A percentile compares a stretch with the other conserved stretches of the same genome.
Evolutionary conservation across 1,284 basidiomycete species (phyloP).

Genomic region (Testicularia cyperi): DNA sequence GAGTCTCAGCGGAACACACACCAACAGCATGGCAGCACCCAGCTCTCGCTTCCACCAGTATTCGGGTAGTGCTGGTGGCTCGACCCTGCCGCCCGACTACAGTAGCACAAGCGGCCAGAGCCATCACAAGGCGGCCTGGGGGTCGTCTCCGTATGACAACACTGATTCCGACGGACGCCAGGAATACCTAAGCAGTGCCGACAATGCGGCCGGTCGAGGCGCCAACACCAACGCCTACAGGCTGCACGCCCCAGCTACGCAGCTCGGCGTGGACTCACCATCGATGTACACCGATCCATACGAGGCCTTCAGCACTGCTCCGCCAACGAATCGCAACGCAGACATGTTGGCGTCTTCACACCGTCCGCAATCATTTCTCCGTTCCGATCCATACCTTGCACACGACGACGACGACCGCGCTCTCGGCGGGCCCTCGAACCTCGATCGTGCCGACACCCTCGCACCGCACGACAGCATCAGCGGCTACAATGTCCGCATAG

Average conservation of each 20-base stretch:
- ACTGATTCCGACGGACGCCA: slow-evolving; percentile 10
- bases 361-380: slow-evolving; percentile 1
- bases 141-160: slow-evolving; percentile 20
- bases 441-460: slow-evolving; percentile 33
- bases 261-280: slow-evolving; percentile 22
- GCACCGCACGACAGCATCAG: slow-evolving; percentile 44
- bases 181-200: neutral
- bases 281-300: slow-evolving; percentile 49
- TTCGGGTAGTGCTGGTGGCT: neutral
- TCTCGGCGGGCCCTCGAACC: slow-evolving; percentile 7
- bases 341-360: too few species aligned
- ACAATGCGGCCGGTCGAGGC: slow-evolving; percentile 22
- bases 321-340: slow-evolving; percentile 7
- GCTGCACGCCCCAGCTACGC: slow-evolving; percentile 12
- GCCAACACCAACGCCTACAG: slow-evolving; percentile 29
- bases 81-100: slow-evolving; percentile 19
- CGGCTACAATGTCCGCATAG: slow-evolving; percentile 38
- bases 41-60: neutral
- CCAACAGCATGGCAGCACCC: too few species aligned
- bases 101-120: slow-evolving; percentile 16
- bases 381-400: neutral
- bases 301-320: slow-evolving; percentile 26
- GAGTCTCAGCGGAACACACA: too few species aligned
- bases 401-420: too few species aligned
- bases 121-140: slow-evolving; percentile 30